Conservation (phyloP, 139 green algal genomes). For the Bryopsis sp. region DNA sequence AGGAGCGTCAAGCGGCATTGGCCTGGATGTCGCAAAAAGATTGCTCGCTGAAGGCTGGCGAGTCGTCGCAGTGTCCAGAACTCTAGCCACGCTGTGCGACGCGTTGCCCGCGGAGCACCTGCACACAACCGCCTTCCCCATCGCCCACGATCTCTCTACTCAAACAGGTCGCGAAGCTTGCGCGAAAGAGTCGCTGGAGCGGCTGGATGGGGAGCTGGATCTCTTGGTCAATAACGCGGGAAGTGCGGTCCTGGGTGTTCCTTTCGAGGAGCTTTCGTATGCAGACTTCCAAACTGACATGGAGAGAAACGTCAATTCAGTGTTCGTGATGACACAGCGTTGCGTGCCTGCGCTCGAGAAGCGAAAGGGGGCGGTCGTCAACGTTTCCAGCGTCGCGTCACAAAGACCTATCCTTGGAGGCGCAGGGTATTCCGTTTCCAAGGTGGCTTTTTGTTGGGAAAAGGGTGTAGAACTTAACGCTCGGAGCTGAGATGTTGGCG, state of each 20-base stretch:
- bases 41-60: too few species aligned
- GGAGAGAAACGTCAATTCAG: background rate
- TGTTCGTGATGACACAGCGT: background rate
- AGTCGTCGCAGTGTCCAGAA: too few species aligned
- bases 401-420: background rate
- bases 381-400: background rate
- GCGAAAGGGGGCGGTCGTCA: background rate
- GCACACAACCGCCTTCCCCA: too few species aligned
- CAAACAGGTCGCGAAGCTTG: background rate
- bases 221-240: slow-evolving; percentile 18
- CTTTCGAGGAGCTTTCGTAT: background rate
- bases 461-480: too few species aligned
- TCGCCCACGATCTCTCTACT: too few species aligned
- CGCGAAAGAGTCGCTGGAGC: slow-evolving; percentile 1
- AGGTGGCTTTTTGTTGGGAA: too few species aligned
- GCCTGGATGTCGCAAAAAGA: too few species aligned
- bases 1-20: too few species aligned
- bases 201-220: background rate
- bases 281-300: background rate
- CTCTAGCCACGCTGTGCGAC: too few species aligned
- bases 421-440: background rate
- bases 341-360: background rate
- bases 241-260: background rate
- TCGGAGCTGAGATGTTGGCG: too few species aligned
- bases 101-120: too few species aligned